These are phyloP conservation scores for Apium graveolens DNA, from an alignment of 129 eudicot genomes.

Conservation along the genomic window DNA sequence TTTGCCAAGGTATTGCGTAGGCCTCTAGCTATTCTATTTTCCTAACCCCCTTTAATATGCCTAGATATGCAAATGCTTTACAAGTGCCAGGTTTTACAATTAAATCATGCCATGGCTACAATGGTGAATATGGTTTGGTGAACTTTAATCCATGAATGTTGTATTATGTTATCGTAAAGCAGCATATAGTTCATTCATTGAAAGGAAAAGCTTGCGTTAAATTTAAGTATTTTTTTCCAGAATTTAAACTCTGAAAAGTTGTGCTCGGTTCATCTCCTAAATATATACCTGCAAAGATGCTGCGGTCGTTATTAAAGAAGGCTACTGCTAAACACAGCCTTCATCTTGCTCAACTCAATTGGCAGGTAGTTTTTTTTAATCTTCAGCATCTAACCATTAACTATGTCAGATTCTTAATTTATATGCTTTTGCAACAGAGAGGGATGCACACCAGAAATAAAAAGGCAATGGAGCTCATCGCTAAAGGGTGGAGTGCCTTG, in stretches of 20 bases:
- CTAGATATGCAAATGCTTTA: no score
- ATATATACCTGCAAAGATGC: conserved; percentile 27
- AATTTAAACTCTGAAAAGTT: not conserved
- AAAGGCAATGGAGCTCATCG: conserved; percentile 74
- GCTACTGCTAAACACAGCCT: conserved; percentile 16
- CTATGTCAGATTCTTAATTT: not conserved
- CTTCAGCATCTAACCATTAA: no score
- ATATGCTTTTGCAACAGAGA: conserved; percentile 31
- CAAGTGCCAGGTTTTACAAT: no score
- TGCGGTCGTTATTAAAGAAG: conserved; percentile 32
- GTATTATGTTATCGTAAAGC: no score
- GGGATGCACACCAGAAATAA: conserved; percentile 78
- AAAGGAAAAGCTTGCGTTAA: not conserved
- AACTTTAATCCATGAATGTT: no score
- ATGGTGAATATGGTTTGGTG: no score
- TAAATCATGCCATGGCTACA: no score
- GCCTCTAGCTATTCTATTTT: no score
- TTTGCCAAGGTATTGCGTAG: no score
- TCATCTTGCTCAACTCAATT: conserved; percentile 21
- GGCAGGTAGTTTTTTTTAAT: conserved; percentile 17
- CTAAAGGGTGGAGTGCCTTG: conserved; percentile 75
- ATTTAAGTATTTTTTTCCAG: not conserved
- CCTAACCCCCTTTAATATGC: no score
- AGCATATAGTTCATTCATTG: not conserved
- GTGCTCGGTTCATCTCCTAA: not conserved